Evolutionary conservation across 164 flowering plant species (phyloP).

Genomic region (Vitis rotundifolia): DNA sequence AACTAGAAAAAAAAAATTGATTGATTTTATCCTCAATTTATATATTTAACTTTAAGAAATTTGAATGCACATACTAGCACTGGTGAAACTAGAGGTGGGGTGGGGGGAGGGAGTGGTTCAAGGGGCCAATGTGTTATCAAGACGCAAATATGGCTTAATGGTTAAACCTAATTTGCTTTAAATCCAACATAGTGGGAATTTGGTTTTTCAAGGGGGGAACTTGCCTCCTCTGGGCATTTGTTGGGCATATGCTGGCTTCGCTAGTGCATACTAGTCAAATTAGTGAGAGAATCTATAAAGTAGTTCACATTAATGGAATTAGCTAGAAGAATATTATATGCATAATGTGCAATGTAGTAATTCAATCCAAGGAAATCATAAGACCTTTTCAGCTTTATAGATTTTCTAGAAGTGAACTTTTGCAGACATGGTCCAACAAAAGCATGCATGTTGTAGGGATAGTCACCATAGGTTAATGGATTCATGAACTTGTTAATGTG

Average conservation of each 20-base stretch:
- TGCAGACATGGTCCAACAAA: slow-evolving; percentile 47
- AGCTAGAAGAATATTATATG: slow-evolving; percentile 1
- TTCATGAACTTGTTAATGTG: slow-evolving; percentile 39
- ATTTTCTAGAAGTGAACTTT: slow-evolving; percentile 40
- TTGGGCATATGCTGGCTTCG: too few species aligned
- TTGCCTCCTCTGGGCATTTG: too few species aligned
- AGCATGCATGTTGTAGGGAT: slow-evolving; percentile 46
- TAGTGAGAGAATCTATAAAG: slow-evolving; percentile 18
- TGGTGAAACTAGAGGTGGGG: too few species aligned
- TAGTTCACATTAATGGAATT: slow-evolving; percentile 9
- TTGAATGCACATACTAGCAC: slow-evolving; percentile 23
- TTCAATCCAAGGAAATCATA: slow-evolving; percentile 56
- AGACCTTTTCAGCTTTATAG: slow-evolving; percentile 37
- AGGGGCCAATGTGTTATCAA: too few species aligned
- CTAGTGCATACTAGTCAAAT: too few species aligned
- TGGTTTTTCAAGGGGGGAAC: too few species aligned
- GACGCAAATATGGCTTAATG: too few species aligned
- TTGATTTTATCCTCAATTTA: not conserved
- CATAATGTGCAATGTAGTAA: slow-evolving; percentile 44
- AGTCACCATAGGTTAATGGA: slow-evolving; percentile 50
- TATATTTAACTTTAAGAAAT: too few species aligned
- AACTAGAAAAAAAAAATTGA: not conserved
- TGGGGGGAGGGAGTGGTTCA: too few species aligned
- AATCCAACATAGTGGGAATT: too few species aligned
- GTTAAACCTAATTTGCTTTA: too few species aligned